These are phyloP conservation scores for Epichloe gansuensis DNA, from an alignment of 2,329 filamentous ascomycete genomes.

Conservation along the genomic window DNA sequence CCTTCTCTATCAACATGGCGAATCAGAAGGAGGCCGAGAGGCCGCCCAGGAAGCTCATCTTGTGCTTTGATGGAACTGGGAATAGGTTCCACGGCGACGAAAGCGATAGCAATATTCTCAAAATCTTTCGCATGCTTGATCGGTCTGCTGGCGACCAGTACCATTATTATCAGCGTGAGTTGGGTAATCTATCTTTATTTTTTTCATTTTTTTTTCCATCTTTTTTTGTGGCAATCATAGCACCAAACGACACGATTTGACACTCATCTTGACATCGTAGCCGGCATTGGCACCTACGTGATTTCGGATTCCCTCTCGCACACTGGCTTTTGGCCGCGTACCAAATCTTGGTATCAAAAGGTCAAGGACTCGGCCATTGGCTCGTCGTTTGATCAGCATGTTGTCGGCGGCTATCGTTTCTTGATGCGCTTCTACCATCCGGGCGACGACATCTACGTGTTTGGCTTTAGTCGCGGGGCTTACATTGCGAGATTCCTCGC, in stretches of 20 bases:
- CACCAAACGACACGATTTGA: neutral
- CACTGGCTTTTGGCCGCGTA: slow-evolving; percentile 39
- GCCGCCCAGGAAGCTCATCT: slow-evolving; percentile 33
- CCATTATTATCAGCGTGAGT: slow-evolving; percentile 50
- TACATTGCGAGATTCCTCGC: slow-evolving; percentile 66
- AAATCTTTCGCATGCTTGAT: slow-evolving; percentile 59
- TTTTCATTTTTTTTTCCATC: neutral
- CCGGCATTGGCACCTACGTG: slow-evolving; percentile 63
- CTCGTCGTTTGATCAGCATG: slow-evolving; percentile 69
- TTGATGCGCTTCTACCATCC: slow-evolving; percentile 60
- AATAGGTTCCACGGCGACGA: slow-evolving; percentile 52
- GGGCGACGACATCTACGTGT: slow-evolving; percentile 55
- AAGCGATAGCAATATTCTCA: slow-evolving; percentile 53
- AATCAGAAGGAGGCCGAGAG: neutral
- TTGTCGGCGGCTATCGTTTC: slow-evolving; percentile 72
- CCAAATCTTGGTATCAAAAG: slow-evolving; percentile 56
- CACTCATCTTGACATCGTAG: slow-evolving; percentile 18
- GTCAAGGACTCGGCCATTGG: slow-evolving; percentile 71
- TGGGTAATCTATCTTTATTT: no score
- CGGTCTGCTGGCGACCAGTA: slow-evolving; percentile 48
- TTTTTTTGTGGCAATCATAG: fast-evolving
- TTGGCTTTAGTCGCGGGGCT: slow-evolving; percentile 60
- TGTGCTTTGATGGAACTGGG: slow-evolving; percentile 52
- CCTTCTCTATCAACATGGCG: neutral
- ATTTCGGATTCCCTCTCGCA: slow-evolving; percentile 46